phyloP scores from a whole-genome alignment of 2,329 filamentous ascomycete species.

The Diaporthe humulicola region DNA sequence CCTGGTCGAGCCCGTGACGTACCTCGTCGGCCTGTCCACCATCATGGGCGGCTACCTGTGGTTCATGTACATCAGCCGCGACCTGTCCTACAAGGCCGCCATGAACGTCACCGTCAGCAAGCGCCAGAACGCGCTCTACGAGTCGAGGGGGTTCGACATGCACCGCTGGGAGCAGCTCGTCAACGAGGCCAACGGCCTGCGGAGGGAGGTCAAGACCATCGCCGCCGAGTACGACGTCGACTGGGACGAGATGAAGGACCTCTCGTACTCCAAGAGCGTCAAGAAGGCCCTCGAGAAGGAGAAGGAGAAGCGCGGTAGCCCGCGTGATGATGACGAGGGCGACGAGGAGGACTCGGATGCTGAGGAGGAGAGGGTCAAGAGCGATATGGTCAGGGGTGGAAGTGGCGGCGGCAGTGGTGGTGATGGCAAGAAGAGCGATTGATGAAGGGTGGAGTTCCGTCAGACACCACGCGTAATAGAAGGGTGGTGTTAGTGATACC shows the following conservation, averaged over 20 bases:
- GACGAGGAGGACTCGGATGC: conserved; percentile 55
- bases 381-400: conserved; percentile 40
- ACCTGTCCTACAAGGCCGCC: conserved; percentile 87
- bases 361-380: conserved; percentile 46
- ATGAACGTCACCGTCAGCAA: conserved; percentile 88
- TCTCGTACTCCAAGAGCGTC: conserved; percentile 71
- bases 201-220: conserved; percentile 83
- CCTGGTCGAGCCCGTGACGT: conserved; percentile 90
- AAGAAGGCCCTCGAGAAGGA: conserved; percentile 69
- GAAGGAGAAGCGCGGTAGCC: conserved; percentile 54
- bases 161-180: conserved; percentile 83
- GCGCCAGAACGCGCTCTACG: conserved; percentile 83
- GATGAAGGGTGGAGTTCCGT: not conserved
- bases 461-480: not conserved
- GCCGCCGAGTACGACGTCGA: conserved; percentile 92
- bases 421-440: conserved; percentile 18
- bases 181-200: conserved; percentile 82
- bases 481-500: conserved; percentile 10
- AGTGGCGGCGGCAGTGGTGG: not conserved
- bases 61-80: conserved; percentile 93
- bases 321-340: conserved; percentile 53
- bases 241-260: conserved; percentile 84
- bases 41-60: conserved; percentile 93
- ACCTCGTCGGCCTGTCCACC: conserved; percentile 86
- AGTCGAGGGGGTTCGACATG: conserved; percentile 80